A percentile compares a stretch with the other conserved stretches of the same genome.
Evolutionary conservation across 1,284 basidiomycete genomes (phyloP).

Genomic region (Coniferiporia weirii): DNA sequence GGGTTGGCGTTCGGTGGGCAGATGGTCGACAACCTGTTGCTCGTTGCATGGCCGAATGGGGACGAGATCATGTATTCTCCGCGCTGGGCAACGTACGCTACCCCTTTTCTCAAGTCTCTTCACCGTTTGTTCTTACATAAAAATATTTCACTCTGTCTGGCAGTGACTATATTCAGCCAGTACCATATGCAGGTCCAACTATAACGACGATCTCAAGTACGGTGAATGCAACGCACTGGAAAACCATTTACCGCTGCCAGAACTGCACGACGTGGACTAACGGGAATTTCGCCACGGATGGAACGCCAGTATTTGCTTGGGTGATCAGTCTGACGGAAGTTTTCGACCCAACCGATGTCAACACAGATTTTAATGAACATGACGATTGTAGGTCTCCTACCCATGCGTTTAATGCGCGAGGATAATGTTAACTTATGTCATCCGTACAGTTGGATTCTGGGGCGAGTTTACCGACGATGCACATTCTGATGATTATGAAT

Average conservation of each 20-base stretch:
- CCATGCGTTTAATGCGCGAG: background rate
- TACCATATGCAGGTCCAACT: constrained; percentile 38
- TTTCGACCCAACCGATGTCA: constrained; percentile 33
- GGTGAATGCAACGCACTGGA: constrained; percentile 51
- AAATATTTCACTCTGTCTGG: background rate
- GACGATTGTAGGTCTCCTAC: constrained; percentile 35
- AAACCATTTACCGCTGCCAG: constrained; percentile 53
- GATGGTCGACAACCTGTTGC: constrained; percentile 50
- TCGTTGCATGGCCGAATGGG: constrained; percentile 56
- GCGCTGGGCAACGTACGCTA: constrained; percentile 43
- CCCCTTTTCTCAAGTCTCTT: background rate
- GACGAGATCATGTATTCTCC: constrained; percentile 46
- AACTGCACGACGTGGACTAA: constrained; percentile 36
- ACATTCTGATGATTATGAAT: constrained; percentile 43
- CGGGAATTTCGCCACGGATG: constrained; percentile 36
- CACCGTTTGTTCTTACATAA: background rate
- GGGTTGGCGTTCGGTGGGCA: constrained; percentile 47
- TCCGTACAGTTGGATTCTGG: constrained; percentile 50
- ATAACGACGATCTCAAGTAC: constrained; percentile 40
- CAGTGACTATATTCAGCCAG: constrained; percentile 43
- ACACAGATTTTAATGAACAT: constrained; percentile 38
- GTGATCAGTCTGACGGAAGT: constrained; percentile 35
- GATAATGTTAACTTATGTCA: background rate
- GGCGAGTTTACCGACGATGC: constrained; percentile 45
- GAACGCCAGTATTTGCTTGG: constrained; percentile 48